These are phyloP conservation scores for Verticillium alfalfae DNA, from an alignment of 2,329 filamentous ascomycete species.

Conservation along the genomic window DNA sequence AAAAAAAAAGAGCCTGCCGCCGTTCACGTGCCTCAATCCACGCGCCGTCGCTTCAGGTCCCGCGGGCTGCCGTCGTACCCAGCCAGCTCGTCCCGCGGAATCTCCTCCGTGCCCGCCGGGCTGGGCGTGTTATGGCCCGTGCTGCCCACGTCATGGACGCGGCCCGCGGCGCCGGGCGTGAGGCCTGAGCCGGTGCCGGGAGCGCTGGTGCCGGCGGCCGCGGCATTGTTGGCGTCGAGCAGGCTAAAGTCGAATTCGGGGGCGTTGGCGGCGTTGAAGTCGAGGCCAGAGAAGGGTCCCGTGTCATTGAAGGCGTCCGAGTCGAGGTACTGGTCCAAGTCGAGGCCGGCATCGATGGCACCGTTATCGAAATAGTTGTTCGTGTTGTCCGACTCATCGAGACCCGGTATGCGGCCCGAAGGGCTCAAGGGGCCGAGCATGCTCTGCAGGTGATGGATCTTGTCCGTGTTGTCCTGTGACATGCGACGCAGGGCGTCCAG, in stretches of 20 bases:
- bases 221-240: conserved; percentile 28
- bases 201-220: conserved; percentile 17
- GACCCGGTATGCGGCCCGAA: conserved; percentile 69
- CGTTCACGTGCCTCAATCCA: conserved; percentile 15
- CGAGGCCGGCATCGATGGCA: conserved; percentile 30
- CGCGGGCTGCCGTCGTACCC: conserved; percentile 17
- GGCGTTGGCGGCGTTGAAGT: conserved; percentile 34
- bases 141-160: conserved; percentile 11
- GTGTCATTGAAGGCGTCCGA: conserved; percentile 36
- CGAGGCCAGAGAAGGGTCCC: conserved; percentile 32
- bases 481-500: conserved; percentile 74
- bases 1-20: background rate
- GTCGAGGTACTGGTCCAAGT: conserved; percentile 46
- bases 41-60: conserved; percentile 31
- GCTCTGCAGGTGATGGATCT: conserved; percentile 69
- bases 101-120: conserved; percentile 45
- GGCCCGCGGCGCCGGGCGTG: background rate
- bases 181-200: background rate
- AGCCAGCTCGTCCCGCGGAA: conserved; percentile 35
- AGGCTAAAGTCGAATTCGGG: conserved; percentile 45
- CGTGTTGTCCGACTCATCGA: conserved; percentile 37
- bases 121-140: conserved; percentile 30
- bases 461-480: conserved; percentile 71
- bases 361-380: conserved; percentile 20
- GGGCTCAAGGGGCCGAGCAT: conserved; percentile 76